Percentiles rank a stretch among this genome's conserved stretches.
These are phyloP conservation scores for Saccharata proteae DNA, from an alignment of 2,329 filamentous ascomycete genomes.

Conservation along the genomic window DNA sequence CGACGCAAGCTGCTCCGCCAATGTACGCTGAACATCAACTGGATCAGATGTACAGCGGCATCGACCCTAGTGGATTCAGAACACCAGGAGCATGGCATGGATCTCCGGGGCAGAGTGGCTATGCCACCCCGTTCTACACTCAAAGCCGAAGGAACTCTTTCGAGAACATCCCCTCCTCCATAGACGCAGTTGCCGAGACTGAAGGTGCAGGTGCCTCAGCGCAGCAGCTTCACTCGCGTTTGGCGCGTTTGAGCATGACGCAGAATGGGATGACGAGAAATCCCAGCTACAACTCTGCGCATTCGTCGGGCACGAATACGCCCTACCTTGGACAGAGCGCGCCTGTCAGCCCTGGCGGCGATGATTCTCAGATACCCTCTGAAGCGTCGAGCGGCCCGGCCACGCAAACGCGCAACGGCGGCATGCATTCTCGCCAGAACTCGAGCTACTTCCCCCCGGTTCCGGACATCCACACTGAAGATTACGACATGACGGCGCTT, in stretches of 20 bases:
- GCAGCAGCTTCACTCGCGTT: conserved; percentile 57
- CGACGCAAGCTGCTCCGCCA: conserved; percentile 65
- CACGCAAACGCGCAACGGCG: conserved; percentile 13
- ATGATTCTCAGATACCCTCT: conserved; percentile 4
- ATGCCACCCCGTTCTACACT: conserved; percentile 69
- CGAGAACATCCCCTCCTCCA: conserved; percentile 61
- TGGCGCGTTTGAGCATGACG: conserved; percentile 37
- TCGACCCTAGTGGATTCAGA: conserved; percentile 71
- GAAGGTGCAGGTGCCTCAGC: conserved; percentile 37
- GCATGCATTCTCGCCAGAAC: conserved; percentile 4
- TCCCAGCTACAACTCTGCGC: conserved; percentile 7
- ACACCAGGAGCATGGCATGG: conserved; percentile 44
- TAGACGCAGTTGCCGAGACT: conserved; percentile 29
- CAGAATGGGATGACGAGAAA: conserved; percentile 16
- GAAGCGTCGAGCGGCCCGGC: conserved; percentile 5
- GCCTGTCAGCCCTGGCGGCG: conserved; percentile 6
- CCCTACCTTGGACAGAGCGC: conserved; percentile 13
- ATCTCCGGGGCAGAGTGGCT: conserved; percentile 22
- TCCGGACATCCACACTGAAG: conserved; percentile 10
- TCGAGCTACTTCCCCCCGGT: conserved; percentile 8
- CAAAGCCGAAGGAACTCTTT: conserved; percentile 60
- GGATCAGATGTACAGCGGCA: conserved; percentile 80
- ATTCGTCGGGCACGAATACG: conserved; percentile 24
- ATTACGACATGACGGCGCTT: conserved; percentile 35
- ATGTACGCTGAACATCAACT: conserved; percentile 83